Conservation (phyloP, 2,329 filamentous ascomycete genomes). For the Penicillium occitanis region DNA sequence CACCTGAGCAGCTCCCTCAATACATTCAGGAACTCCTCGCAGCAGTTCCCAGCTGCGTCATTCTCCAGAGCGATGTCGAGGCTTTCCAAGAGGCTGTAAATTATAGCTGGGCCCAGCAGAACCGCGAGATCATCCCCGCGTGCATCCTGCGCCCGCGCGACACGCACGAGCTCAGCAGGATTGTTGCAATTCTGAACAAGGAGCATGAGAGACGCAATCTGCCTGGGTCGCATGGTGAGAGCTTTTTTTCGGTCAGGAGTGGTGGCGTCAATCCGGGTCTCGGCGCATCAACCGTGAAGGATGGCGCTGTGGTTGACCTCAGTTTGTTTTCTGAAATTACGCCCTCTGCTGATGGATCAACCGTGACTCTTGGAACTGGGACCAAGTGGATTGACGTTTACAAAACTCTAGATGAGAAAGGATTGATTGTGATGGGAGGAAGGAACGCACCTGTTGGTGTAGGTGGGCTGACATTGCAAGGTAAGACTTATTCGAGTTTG, state of each 20-base stretch:
- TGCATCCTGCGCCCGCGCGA: conserved; percentile 15
- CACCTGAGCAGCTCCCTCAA: conserved; percentile 17
- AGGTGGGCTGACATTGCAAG: conserved; percentile 17
- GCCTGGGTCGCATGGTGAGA: conserved; percentile 7
- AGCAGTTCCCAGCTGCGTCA: conserved; percentile 3
- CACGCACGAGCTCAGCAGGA: conserved; percentile 17
- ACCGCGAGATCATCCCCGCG: conserved; percentile 20
- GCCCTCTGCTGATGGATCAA: conserved; percentile 6
- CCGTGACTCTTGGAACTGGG: conserved; percentile 16
- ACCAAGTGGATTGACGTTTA: conserved; percentile 19
- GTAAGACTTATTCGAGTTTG: conserved; percentile 4
- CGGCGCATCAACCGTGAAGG: conserved; percentile 17
- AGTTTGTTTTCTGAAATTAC: conserved; percentile 12
- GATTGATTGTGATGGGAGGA: conserved; percentile 18
- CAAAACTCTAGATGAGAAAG: conserved; percentile 15
- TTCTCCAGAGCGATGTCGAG: conserved; percentile 11
- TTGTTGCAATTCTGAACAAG: conserved; percentile 11
- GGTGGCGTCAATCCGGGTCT: conserved; percentile 16
- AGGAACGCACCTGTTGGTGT: conserved; percentile 20
- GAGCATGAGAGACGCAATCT: conserved; percentile 8
- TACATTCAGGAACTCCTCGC: conserved; percentile 16
- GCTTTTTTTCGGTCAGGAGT: conserved; percentile 10
- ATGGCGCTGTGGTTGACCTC: conserved; percentile 18
- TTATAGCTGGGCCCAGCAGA: conserved; percentile 18
- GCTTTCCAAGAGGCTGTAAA: conserved; percentile 15